Evolutionary conservation across 805 yeast species (phyloP), one percentile per base, ranked within the genome.

Genomic region (Hyphopichia homilentoma): DNA sequence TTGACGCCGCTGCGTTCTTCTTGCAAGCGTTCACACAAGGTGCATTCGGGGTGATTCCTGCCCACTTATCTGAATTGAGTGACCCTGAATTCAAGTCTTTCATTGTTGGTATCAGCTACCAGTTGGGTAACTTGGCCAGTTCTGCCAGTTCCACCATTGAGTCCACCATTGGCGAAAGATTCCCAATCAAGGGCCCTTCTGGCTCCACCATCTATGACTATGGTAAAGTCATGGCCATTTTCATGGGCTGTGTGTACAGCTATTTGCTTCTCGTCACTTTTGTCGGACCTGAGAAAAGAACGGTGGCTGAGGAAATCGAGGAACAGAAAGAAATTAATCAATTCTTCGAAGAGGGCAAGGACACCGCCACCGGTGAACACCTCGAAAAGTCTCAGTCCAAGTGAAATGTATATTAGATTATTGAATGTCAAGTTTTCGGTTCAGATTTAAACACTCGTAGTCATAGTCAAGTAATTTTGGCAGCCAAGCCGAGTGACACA

Each of bases 141-240:
- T 72, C 83, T 14, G 87, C 86, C 1, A 73, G 84, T 3, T 70
- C 82, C 13, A 81, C 89, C 5, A 81, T 81, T 40, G 86, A 81
- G 54, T 63, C 85, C 3, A 62, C 68, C n/a, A 58, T 79, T 26
- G 82, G 88, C 17, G 67, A 65, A 20, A 56, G 63, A 32, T 83
- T 79, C 65, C 87, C 86, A 2, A 45, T 79, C 18, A 27, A 35
- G 3, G 35, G 40, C 5, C 39, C 42, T 3, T 45, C 35, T 6
- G 52, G 47, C 2, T 40, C 36, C 13, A 44, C 32, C 7, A 47
- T 47, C 4, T 75, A 68, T 48, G 68, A 82, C 50, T 83, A 82
- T 54, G 82, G 81, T n/a, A 73, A 71, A 45, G 84, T 79, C 30
- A 80, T 81, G 86, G 70, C 79, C 21, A 76, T 79, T 30, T 75